phyloP scores from a whole-genome alignment of 345 rosid species.

The Corchorus olitorius region DNA sequence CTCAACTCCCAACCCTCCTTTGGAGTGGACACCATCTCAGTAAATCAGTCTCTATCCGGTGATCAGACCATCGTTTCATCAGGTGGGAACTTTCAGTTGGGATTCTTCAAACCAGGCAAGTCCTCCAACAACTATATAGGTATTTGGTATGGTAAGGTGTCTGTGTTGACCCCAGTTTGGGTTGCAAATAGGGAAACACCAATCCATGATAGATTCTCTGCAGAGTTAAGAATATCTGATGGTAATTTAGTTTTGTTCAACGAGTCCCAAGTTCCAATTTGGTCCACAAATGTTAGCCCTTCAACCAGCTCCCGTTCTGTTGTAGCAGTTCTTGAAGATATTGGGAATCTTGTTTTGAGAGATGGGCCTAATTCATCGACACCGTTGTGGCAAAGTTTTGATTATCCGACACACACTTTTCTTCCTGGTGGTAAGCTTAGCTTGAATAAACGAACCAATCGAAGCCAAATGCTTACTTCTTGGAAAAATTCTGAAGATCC shows the following conservation, averaged over 20 bases:
- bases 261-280: conserved; percentile 44
- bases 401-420: conserved; percentile 32
- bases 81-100: conserved; percentile 47
- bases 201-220: conserved; percentile 42
- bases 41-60: conserved; percentile 54
- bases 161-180: conserved; percentile 48
- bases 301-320: conserved; percentile 21
- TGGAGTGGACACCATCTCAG: conserved; percentile 56
- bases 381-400: conserved; percentile 74
- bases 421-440: conserved; percentile 66
- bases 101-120: conserved; percentile 62
- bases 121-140: conserved; percentile 27
- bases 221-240: conserved; percentile 49
- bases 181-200: conserved; percentile 75
- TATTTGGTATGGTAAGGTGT: conserved; percentile 53
- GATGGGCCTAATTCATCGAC: conserved; percentile 26
- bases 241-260: conserved; percentile 69
- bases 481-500: conserved; percentile 69
- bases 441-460: conserved; percentile 36
- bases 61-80: conserved; percentile 55
- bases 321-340: conserved; percentile 51
- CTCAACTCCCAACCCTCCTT: conserved; percentile 28
- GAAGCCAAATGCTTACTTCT: conserved; percentile 44
- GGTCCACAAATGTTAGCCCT: conserved; percentile 59
- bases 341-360: conserved; percentile 62